phyloP scores from a whole-genome alignment of 2,329 filamentous ascomycete genomes.

The Fusarium pseudocircinatum region DNA sequence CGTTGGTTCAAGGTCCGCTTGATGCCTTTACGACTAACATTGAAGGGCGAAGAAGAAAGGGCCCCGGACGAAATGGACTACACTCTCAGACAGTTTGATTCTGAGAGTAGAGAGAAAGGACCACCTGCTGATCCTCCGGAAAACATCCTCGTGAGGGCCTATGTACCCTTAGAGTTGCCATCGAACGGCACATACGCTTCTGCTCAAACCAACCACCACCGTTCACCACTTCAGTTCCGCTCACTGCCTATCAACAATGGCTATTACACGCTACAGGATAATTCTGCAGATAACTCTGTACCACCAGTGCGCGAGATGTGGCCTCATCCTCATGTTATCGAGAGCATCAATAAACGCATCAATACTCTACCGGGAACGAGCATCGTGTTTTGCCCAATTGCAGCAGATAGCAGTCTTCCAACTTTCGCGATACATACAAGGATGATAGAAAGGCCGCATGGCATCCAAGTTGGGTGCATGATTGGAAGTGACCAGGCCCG shows the following conservation, averaged over 20 bases:
- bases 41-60: not conserved
- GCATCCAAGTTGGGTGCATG: not conserved
- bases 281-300: not conserved
- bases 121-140: conserved; percentile 19
- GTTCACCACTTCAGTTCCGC: not conserved
- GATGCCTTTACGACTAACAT: conserved; percentile 3
- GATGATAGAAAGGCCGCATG: not conserved
- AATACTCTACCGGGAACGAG: not conserved
- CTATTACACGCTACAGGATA: not conserved
- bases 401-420: not conserved
- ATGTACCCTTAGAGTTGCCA: not conserved
- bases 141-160: not conserved
- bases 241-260: not conserved
- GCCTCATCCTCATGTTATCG: not conserved
- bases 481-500: not conserved
- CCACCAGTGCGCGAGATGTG: not conserved
- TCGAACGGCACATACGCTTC: not conserved
- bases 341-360: not conserved
- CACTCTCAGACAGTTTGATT: conserved; percentile 2
- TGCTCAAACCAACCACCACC: not conserved
- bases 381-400: not conserved
- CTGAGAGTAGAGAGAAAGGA: not conserved
- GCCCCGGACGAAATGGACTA: not conserved
- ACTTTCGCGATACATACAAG: not conserved
- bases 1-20: conserved; percentile 10